Base-by-base conservation (phyloP, 176 grass and related monocot species). In the Puccinellia tenuiflora region DNA sequence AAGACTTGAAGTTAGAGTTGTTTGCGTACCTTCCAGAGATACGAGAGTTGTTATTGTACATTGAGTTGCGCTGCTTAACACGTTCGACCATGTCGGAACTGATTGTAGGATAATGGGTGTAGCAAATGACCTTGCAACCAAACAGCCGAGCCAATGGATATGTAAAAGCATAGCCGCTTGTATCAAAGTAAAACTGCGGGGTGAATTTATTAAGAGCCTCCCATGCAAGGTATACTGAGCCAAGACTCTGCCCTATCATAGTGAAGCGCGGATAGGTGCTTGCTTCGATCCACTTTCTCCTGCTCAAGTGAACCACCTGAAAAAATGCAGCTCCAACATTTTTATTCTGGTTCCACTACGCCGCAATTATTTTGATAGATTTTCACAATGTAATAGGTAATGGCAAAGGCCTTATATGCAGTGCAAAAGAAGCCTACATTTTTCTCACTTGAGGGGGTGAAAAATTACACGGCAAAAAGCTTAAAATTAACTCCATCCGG, bases 201-300 rank as follows among this genome's bases (percentile, higher is more conserved):
- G 85, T 92, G 77, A 91, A 91, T 59, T 93, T 95, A 15, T 75
- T 71, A 22, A 98, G 84, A 86, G 96, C 96, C 68, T 95, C 96
- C 91, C 91, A 98, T 84, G 91, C 86, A 48, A 98, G 93, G 79
- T 95, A 98, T 73, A 92, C 80, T 11, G 96, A 95, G 33, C 96
- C 93, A 77, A 98, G 87, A 79, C 93, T 95, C 84, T 98, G 93
- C 9, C 96, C 96, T 34, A 98, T 98, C 96, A 98, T 98, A 7
- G 96, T 98, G 77, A 98, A 98, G 53, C 78, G 85, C 6, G 96
- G 89, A 86, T 95, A 95, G 0, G 89, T 95, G 28, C 79, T 85
- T 71, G 94, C 91, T 78, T 95, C 93, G 5, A 98, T 90, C 96
- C 96, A 98, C 55, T 98, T 98, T 90, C 96, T 98, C 74, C 76